Percentiles rank a stretch among this genome's conserved stretches.
Evolutionary conservation across 495 filamentous ascomycete species (phyloP).

Genomic region (Evansstolkia leycettana): DNA sequence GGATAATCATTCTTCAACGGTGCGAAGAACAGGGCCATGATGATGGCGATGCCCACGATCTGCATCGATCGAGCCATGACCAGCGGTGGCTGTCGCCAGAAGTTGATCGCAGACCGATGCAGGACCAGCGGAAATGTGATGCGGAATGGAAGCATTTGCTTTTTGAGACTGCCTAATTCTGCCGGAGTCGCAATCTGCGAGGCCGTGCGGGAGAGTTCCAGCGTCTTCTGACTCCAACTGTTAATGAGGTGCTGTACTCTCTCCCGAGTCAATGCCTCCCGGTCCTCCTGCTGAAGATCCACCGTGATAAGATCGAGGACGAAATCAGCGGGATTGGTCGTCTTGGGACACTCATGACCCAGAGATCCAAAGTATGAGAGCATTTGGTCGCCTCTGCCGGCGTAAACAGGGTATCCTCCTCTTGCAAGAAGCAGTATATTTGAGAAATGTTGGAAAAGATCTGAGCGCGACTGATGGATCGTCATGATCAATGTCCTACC

Average conservation of each 20-base stretch:
- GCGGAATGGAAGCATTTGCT: slow-evolving; percentile 45
- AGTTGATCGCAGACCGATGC: slow-evolving; percentile 51
- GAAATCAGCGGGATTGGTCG: slow-evolving; percentile 66
- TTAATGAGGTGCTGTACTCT: no score
- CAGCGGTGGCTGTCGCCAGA: slow-evolving; percentile 50
- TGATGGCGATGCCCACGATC: slow-evolving; percentile 50
- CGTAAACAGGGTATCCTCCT: slow-evolving; percentile 54
- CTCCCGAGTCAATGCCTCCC: slow-evolving; percentile 44
- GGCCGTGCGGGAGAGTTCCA: slow-evolving; percentile 9
- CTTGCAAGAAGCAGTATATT: slow-evolving; percentile 57
- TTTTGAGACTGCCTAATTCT: slow-evolving; percentile 52
- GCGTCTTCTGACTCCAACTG: slow-evolving; percentile 17
- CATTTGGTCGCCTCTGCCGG: slow-evolving; percentile 52
- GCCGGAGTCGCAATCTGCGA: slow-evolving; percentile 50
- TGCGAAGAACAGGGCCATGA: slow-evolving; percentile 59
- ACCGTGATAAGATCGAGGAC: slow-evolving; percentile 65
- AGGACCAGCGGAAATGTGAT: slow-evolving; percentile 53
- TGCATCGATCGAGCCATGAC: slow-evolving; percentile 56
- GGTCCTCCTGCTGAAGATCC: slow-evolving; percentile 48
- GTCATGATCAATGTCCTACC: slow-evolving; percentile 62
- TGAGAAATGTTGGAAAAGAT: slow-evolving; percentile 58
- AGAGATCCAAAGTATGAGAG: slow-evolving; percentile 47
- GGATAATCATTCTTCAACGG: slow-evolving; percentile 55
- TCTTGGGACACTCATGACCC: slow-evolving; percentile 49
- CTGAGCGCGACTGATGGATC: slow-evolving; percentile 63